Evolutionary conservation across 352 stramenopile species (phyloP), one percentile per base, ranked within the genome.

Genomic region (Phytophthora litchii): DNA sequence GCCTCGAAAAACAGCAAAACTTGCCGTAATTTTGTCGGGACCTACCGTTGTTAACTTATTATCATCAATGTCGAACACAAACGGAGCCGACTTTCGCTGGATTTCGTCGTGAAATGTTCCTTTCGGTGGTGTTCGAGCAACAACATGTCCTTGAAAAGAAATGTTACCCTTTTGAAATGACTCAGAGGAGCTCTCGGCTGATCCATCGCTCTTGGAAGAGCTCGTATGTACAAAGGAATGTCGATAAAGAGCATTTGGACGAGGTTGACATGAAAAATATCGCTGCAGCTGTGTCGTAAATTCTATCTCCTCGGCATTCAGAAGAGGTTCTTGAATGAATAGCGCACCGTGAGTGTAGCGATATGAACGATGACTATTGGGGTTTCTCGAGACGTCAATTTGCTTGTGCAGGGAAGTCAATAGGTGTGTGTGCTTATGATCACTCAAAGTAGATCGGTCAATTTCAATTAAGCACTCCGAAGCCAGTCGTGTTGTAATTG

Each of bases 91-190:
- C 9, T 80, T 74, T 34, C 21, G 54, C 37, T 60, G 13, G 13
- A 80, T 45, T 45, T 64, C 54, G 3, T 78, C 57, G 17, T 78
- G 61, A 49, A 78, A 78, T 1, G 52, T 58, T 23, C 20, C 27
- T 9, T 16, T 50, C 16, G 61, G 56, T 34, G 23, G 45, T 11
- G 20, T 32, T 32, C 78, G 72, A 4, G 36, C 4, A 43, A 74
- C 52, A 7, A 85, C 12, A 1, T 68, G 56, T 6, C 78, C 78
- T 63, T 58, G 58, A 29, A 88, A 88, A 31, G 41, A 40, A 29
- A 89, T 83, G 37, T 89, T 89, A 0, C 79, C 79, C 21, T 86
- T 86, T 23, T 66, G 52, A 38, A 86, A 74, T 16, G 42, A 41
- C 59, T 75, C 14, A 50, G 19, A 5, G 37, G 16, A n/a, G n/a